Base-by-base conservation (phyloP, 345 rosid genomes). In the Hibiscus tridactylites region DNA sequence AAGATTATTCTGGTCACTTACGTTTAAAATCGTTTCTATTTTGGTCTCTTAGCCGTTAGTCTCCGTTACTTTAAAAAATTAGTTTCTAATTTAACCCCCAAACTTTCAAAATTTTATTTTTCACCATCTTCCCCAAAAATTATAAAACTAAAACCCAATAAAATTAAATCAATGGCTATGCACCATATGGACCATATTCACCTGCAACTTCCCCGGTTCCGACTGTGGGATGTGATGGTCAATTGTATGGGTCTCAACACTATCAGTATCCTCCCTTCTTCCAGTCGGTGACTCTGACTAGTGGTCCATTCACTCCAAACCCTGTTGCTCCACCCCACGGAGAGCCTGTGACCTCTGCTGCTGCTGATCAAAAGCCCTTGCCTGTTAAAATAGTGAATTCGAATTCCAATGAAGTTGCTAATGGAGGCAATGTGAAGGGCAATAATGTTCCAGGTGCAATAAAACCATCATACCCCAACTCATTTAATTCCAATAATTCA, bases 201-300 rank as follows among this genome's bases (percentile, higher is more conserved):
- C 97, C 96, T 0, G 92, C 96, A 44, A 76, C 81, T 69, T 84
- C 96, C 6, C 93, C 94, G 1, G 94, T 83, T 74, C 98, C 98
- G 33, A 80, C 88, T 58, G 26, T 88, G 82, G 96, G 92, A 29
- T 88, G 85, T 72, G 98, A 91, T 73, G 90, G 86, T 66, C 98
- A 89, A 75, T 61, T 89, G 15, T 91, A 90, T 81, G 97, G 88
- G 37, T 88, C 89, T 66, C 98, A 91, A 79, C 94, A 93, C 68
- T 93, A 93, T 71, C 96, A 93, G 81, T 93, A 93, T 81, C 98
- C 98, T 60, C 75, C 79, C 65, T 91, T 78, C 77, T 89, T 88
- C 72, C 93, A 83, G 74, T 91, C 96, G 0, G 65, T 82, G 76
- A 78, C 83, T 44, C 83, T 89, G 15, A 71, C 77, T 68, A 85